Base-by-base conservation (phyloP, 2,329 filamentous ascomycete genomes). In the Penicillium decumbens region DNA sequence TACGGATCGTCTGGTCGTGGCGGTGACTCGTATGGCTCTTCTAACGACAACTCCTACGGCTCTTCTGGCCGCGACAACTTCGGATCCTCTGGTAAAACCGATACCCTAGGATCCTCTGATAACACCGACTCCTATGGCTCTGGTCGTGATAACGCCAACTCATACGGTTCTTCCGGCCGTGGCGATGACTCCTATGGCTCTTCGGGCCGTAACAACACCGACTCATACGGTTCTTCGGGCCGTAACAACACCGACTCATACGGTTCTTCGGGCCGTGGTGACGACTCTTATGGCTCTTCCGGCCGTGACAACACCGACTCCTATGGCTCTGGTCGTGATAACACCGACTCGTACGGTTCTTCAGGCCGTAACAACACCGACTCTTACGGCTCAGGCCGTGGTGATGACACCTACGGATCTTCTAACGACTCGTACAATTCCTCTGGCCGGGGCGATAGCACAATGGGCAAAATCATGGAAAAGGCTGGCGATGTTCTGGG, bases 401-500 rank as follows among this genome's bases (percentile, higher is more conserved):
- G 18, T n/a, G 8, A 8, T 33, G 30, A 33, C 6, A 7, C 13
- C 2, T 18, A 18, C 15, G 32, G 32, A n/a, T 33, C 32, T 3
- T 33, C 29, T 15, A 42, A 42, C 12, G 33, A 35, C 33, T 35
- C 33, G n/a, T 35, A 37, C 33, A 23, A 23, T 12, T 47, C 45
- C 4, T 47, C 45, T 13, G 41, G 35, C 20, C 45, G 8, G 25
- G 45, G 45, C 20, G 39, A 47, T 24, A 43, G 45, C 39, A 42
- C 45, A 23, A 5, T 47, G 27, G 45, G 45, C 7, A 47, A 47
- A 23, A 13, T 42, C 30, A 20, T 47, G 45, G 39, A 47, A 30
- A 47, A 47, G 30, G 45, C 45, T 43, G 45, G 45, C 8, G 45
- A 38, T 33, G 2, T 47, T n/a, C 18, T 47, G n/a, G 20, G 27